Evolutionary conservation across 1,284 basidiomycete species (phyloP).

Genomic region (Trichosporon faecale): DNA sequence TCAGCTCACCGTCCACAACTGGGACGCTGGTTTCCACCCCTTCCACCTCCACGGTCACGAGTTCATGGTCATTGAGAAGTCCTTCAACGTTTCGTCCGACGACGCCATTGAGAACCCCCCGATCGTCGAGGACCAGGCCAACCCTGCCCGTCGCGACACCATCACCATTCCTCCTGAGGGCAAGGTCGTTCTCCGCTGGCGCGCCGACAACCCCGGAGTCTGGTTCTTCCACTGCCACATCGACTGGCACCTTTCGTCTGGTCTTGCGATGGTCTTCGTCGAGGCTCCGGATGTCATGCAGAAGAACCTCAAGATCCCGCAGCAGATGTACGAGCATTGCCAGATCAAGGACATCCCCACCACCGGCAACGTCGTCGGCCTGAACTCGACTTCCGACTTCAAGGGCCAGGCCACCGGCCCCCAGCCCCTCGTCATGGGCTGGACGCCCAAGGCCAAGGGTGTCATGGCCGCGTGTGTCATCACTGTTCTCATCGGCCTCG

Average conservation of each 20-base stretch:
- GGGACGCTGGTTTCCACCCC: slow-evolving; percentile 56
- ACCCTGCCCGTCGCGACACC: slow-evolving; percentile 78
- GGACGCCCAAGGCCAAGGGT: slow-evolving; percentile 72
- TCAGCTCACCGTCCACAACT: slow-evolving; percentile 79
- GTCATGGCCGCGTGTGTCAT: slow-evolving; percentile 83
- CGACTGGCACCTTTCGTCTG: slow-evolving; percentile 50
- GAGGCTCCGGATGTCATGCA: slow-evolving; percentile 51
- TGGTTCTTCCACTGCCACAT: slow-evolving; percentile 56
- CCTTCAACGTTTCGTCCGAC: slow-evolving; percentile 68
- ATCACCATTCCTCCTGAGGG: slow-evolving; percentile 54
- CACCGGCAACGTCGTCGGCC: slow-evolving; percentile 63
- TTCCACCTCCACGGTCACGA: slow-evolving; percentile 62
- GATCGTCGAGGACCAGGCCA: slow-evolving; percentile 66
- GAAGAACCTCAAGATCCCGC: slow-evolving; percentile 37
- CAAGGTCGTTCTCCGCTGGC: slow-evolving; percentile 53
- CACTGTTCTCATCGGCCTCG: slow-evolving; percentile 75
- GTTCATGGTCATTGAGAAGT: slow-evolving; percentile 71
- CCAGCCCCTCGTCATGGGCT: slow-evolving; percentile 63
- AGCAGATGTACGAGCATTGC: slow-evolving; percentile 64
- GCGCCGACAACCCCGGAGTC: slow-evolving; percentile 57
- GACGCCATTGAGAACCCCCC: slow-evolving; percentile 79
- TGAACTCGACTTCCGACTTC: slow-evolving; percentile 49
- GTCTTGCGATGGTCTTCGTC: slow-evolving; percentile 53
- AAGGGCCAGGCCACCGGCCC: slow-evolving; percentile 62
- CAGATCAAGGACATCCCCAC: slow-evolving; percentile 59